Evolutionary conservation across 108 stramenopile genomes (phyloP).

Genomic region (Cyclotella baltica): DNA sequence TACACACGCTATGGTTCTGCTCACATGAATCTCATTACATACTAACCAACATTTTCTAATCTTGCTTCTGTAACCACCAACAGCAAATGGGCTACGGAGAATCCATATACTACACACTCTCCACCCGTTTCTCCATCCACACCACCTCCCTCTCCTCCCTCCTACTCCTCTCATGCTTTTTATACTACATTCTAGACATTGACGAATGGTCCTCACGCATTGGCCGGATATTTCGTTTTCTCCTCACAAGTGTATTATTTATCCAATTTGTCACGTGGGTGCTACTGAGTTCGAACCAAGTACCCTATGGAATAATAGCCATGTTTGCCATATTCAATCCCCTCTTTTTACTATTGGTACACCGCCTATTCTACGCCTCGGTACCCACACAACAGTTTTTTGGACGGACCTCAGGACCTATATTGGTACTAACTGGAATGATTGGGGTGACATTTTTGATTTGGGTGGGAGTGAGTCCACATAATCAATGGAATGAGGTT

Average conservation of each 20-base stretch:
- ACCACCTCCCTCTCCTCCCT: constrained; percentile 14
- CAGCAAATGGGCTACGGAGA: constrained; percentile 62
- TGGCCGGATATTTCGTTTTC: constrained; percentile 31
- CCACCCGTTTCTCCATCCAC: constrained; percentile 38
- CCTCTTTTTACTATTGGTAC: constrained; percentile 55
- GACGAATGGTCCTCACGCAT: constrained; percentile 43
- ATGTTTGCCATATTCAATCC: constrained; percentile 58
- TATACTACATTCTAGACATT: constrained; percentile 62
- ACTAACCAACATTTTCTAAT: neutral
- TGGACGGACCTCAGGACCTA: constrained; percentile 56
- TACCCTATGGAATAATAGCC: constrained; percentile 62
- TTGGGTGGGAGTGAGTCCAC: constrained; percentile 38
- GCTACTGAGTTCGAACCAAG: constrained; percentile 37
- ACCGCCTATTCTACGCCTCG: constrained; percentile 43
- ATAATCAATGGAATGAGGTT: constrained; percentile 57
- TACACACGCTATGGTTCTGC: neutral
- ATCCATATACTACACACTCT: constrained; percentile 44
- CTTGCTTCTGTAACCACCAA: neutral
- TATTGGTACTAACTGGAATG: constrained; percentile 37
- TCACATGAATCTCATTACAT: constrained; percentile 4
- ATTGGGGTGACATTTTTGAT: constrained; percentile 40
- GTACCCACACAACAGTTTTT: constrained; percentile 46
- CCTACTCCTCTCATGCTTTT: constrained; percentile 26
- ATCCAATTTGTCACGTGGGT: constrained; percentile 25
- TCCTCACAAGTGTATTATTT: constrained; percentile 22